A percentile compares a stretch with the other conserved stretches of the same genome.
These are phyloP conservation scores for Stagonosporopsis vannaccii DNA, from an alignment of 2,329 filamentous ascomycete genomes.

Conservation along the genomic window DNA sequence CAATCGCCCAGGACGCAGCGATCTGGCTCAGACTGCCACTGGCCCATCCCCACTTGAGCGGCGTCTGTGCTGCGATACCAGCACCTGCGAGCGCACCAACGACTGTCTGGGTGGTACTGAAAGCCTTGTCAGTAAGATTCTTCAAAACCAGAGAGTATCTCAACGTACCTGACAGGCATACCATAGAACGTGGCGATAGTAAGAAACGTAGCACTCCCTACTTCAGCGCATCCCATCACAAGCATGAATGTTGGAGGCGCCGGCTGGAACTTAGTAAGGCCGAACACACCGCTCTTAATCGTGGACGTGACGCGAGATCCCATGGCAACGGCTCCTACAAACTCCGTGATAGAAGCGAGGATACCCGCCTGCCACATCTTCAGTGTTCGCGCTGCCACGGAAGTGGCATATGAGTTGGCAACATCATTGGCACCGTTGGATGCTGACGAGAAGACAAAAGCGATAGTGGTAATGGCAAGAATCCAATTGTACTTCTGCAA, in stretches of 20 bases:
- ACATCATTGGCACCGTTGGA: conserved; percentile 60
- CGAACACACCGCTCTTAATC: conserved; percentile 67
- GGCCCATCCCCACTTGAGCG: conserved; percentile 38
- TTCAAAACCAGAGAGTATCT: fast-evolving
- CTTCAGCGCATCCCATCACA: conserved; percentile 64
- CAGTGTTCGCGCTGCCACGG: conserved; percentile 59
- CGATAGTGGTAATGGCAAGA: conserved; percentile 51
- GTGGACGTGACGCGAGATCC: conserved; percentile 66
- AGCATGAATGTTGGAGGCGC: conserved; percentile 63
- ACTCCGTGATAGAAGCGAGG: conserved; percentile 59
- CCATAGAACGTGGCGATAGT: conserved; percentile 61
- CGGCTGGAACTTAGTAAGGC: conserved; percentile 55
- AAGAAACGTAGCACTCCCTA: conserved; percentile 62
- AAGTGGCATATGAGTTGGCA: conserved; percentile 61
- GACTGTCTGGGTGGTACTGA: conserved; percentile 67
- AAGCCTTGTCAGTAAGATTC: background rate
- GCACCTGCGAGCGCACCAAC: conserved; percentile 67
- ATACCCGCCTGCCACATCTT: conserved; percentile 62
- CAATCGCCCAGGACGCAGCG: conserved; percentile 59
- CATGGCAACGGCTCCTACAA: conserved; percentile 60
- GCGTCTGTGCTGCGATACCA: conserved; percentile 57
- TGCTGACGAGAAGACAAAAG: conserved; percentile 48
- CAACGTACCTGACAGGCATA: conserved; percentile 56
- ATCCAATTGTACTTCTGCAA: conserved; percentile 49
- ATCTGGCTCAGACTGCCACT: conserved; percentile 40